Percentiles rank a stretch among this genome's conserved stretches.
These are phyloP conservation scores for Ceratobasidium sp. DNA, from an alignment of 1,284 basidiomycete genomes.

Conservation along the genomic window DNA sequence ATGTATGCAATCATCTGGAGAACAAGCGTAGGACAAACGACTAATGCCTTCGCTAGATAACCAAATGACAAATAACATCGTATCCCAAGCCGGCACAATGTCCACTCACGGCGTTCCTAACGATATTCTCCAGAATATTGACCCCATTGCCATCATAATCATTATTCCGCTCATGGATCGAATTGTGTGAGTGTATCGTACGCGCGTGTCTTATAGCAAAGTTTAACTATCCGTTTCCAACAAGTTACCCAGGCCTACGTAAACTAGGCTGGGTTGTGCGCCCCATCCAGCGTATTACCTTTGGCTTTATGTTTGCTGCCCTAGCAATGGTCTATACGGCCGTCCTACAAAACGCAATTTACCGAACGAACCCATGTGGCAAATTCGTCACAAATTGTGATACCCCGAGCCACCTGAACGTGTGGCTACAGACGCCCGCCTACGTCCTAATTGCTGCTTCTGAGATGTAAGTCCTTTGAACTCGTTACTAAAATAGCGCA, in stretches of 20 bases:
- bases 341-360: constrained; percentile 74
- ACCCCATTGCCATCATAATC: constrained; percentile 28
- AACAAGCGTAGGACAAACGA: not conserved
- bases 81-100: constrained; percentile 33
- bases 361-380: constrained; percentile 70
- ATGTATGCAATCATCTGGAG: constrained; percentile 11
- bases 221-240: not conserved
- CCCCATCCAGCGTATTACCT: constrained; percentile 75
- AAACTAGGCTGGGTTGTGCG: constrained; percentile 70
- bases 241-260: constrained; percentile 72
- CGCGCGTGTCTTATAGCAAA: not conserved
- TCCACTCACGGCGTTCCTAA: constrained; percentile 29
- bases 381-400: constrained; percentile 62
- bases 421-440: constrained; percentile 72
- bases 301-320: constrained; percentile 59
- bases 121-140: constrained; percentile 26
- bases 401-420: constrained; percentile 65
- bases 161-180: constrained; percentile 34
- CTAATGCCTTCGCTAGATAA: constrained; percentile 11
- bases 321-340: constrained; percentile 67
- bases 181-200: constrained; percentile 8
- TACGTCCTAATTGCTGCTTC: constrained; percentile 21
- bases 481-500: not conserved
- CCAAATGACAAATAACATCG: constrained; percentile 36
- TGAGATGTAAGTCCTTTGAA: constrained; percentile 19